Conservation (phyloP, 2,329 filamentous ascomycete genomes). For the Lachnellula hyalina region DNA sequence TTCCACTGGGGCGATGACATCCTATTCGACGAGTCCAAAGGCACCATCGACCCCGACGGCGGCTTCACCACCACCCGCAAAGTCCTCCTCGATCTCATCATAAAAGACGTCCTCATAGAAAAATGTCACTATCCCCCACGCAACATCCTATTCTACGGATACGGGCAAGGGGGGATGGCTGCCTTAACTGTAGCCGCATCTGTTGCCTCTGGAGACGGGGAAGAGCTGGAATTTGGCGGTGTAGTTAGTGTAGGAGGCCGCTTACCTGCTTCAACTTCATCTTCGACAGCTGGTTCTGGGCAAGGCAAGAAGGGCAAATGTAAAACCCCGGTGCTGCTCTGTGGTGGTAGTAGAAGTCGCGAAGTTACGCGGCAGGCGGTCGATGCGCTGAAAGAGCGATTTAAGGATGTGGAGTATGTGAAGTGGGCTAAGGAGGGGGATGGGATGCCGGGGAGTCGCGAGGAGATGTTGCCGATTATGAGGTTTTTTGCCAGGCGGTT, state of each 20-base stretch:
- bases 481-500: constrained; percentile 69
- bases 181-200: constrained; percentile 35
- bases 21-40: constrained; percentile 46
- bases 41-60: constrained; percentile 48
- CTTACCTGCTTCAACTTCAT: constrained; percentile 42
- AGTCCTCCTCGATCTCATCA: constrained; percentile 38
- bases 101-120: constrained; percentile 39
- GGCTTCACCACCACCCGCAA: constrained; percentile 41
- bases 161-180: constrained; percentile 53
- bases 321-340: constrained; percentile 59
- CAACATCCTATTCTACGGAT: constrained; percentile 50
- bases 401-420: constrained; percentile 60
- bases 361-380: constrained; percentile 59
- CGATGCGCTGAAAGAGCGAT: constrained; percentile 59
- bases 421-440: constrained; percentile 68
- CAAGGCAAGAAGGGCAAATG: constrained; percentile 43
- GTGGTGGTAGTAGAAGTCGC: constrained; percentile 46
- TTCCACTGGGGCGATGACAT: constrained; percentile 60
- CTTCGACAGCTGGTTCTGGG: neutral
- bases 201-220: too few relatives aligned
- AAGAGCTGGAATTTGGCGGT: constrained; percentile 45
- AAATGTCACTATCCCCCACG: constrained; percentile 45
- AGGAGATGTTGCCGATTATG: constrained; percentile 90
- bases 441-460: constrained; percentile 73
- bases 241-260: constrained; percentile 59